phyloP scores from a whole-genome alignment of 2,329 filamentous ascomycete genomes.

The Mycosphaerella sp. region DNA sequence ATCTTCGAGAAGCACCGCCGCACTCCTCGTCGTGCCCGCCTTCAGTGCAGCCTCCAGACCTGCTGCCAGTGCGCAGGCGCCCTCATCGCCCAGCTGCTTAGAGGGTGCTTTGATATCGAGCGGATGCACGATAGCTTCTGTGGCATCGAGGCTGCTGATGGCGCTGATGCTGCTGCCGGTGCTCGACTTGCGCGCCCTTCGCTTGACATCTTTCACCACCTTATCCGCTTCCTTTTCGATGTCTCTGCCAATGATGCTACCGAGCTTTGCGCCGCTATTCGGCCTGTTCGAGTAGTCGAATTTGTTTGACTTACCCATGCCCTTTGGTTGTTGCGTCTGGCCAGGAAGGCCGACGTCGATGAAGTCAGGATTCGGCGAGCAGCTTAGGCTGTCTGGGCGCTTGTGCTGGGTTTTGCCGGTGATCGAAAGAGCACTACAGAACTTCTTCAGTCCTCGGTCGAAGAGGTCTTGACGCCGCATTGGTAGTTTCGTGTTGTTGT shows the following conservation, averaged over 20 bases:
- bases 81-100: slow-evolving; percentile 44
- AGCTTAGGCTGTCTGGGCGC: background rate
- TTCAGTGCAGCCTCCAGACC: slow-evolving; percentile 39
- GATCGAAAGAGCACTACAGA: slow-evolving; percentile 7
- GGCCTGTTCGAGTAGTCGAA: slow-evolving; percentile 41
- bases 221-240: slow-evolving; percentile 36
- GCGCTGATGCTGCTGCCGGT: slow-evolving; percentile 18
- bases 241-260: slow-evolving; percentile 42
- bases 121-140: slow-evolving; percentile 18
- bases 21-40: slow-evolving; percentile 26
- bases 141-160: slow-evolving; percentile 9
- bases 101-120: slow-evolving; percentile 44
- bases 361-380: slow-evolving; percentile 6
- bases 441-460: slow-evolving; percentile 12
- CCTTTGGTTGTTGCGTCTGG: slow-evolving; percentile 1
- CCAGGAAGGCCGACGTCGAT: background rate
- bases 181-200: slow-evolving; percentile 30
- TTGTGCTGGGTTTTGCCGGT: slow-evolving; percentile 4
- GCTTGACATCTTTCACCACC: slow-evolving; percentile 29
- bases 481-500: background rate
- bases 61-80: slow-evolving; percentile 39
- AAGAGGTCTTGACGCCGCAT: slow-evolving; percentile 2
- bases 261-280: slow-evolving; percentile 43
- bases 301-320: slow-evolving; percentile 34
- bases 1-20: slow-evolving; percentile 40